phyloP scores from a whole-genome alignment of 495 filamentous ascomycete species.

The Aspergillus saccharolyticus region DNA sequence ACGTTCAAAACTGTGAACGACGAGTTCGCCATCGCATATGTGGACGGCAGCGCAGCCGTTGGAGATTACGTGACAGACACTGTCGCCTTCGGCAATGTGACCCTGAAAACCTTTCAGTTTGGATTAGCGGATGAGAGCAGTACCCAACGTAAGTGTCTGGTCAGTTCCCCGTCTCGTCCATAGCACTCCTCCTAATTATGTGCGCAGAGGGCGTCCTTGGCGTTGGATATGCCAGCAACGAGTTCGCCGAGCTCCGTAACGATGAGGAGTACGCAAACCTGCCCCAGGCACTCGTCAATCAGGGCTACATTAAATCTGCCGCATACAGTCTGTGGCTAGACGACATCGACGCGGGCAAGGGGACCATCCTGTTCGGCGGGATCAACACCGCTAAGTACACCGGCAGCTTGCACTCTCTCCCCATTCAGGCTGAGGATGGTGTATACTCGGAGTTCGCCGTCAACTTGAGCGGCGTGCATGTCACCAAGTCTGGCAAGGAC shows the following conservation, averaged over 20 bases:
- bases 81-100: slow-evolving; percentile 53
- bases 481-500: slow-evolving; percentile 24
- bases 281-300: slow-evolving; percentile 57
- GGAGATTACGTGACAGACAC: slow-evolving; percentile 78
- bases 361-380: slow-evolving; percentile 76
- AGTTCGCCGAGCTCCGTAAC: slow-evolving; percentile 49
- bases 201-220: slow-evolving; percentile 52
- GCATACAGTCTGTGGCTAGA: slow-evolving; percentile 55
- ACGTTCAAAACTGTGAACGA: slow-evolving; percentile 64
- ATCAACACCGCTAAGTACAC: slow-evolving; percentile 68
- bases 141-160: slow-evolving; percentile 52
- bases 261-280: slow-evolving; percentile 60
- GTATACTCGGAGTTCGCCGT: slow-evolving; percentile 65
- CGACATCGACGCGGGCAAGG: slow-evolving; percentile 49
- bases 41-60: slow-evolving; percentile 65
- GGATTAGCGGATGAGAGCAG: slow-evolving; percentile 58
- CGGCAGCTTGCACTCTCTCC: slow-evolving; percentile 60
- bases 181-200: no score
- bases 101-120: slow-evolving; percentile 59
- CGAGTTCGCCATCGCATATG: slow-evolving; percentile 75
- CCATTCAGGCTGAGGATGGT: slow-evolving; percentile 52
- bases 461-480: slow-evolving; percentile 50
- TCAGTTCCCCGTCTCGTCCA: neutral
- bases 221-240: slow-evolving; percentile 69
- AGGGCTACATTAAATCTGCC: slow-evolving; percentile 59